phyloP scores from a whole-genome alignment of 202 grass and related monocot genomes.

The Panicum hallii region DNA sequence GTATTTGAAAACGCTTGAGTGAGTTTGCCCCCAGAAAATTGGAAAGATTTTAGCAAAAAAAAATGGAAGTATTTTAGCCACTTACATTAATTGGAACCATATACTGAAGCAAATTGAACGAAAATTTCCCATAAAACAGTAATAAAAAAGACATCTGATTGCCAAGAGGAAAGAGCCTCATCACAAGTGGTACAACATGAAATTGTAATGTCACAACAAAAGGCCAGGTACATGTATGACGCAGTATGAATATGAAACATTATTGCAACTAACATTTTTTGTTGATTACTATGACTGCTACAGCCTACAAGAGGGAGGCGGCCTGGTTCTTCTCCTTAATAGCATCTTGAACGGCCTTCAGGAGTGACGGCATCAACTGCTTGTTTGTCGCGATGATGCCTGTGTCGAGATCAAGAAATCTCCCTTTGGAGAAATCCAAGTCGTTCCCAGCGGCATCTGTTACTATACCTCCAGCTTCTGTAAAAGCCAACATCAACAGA shows the following conservation, averaged over 20 bases:
- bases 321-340: conserved; percentile 69
- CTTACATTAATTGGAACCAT: too few species aligned
- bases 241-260: not conserved
- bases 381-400: conserved; percentile 91
- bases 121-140: not conserved
- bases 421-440: conserved; percentile 93
- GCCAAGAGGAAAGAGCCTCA: not conserved
- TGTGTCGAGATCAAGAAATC: conserved; percentile 85
- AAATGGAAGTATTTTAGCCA: too few species aligned
- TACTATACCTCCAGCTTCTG: conserved; percentile 95
- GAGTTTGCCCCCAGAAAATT: too few species aligned
- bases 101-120: not conserved
- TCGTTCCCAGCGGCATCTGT: conserved; percentile 87
- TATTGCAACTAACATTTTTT: conserved; percentile 1
- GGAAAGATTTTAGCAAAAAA: too few species aligned
- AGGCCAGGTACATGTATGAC: not conserved
- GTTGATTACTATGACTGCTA: conserved; percentile 46
- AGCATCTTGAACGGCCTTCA: conserved; percentile 76
- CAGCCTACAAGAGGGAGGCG: conserved; percentile 50
- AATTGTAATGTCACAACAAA: conserved; percentile 17
- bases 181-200: conserved; percentile 19
- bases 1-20: too few species aligned
- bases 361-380: conserved; percentile 71
- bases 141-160: not conserved
- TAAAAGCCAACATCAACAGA: conserved; percentile 18